phyloP scores from a whole-genome alignment of 495 filamentous ascomycete species.

The Aspergillus nidulans region DNA sequence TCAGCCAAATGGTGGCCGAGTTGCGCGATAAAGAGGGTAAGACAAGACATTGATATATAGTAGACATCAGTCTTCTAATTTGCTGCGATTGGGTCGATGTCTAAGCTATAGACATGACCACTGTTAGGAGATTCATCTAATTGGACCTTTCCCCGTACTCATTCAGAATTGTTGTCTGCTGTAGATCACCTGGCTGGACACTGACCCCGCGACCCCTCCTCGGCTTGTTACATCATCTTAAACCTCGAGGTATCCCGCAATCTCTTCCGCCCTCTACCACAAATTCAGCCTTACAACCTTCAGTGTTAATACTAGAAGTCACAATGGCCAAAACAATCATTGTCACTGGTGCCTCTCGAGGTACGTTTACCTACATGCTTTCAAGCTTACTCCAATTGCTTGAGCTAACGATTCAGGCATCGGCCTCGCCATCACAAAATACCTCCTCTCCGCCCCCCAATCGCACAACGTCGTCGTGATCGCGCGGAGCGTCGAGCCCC shows the following conservation, averaged over 20 bases:
- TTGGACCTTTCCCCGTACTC: background rate
- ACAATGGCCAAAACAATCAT: conserved; percentile 55
- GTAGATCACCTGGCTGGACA: background rate
- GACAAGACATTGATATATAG: too few species aligned
- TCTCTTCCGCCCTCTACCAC: background rate
- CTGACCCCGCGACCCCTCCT: background rate
- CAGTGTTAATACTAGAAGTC: background rate
- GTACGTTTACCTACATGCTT: conserved; percentile 24
- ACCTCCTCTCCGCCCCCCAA: conserved; percentile 57
- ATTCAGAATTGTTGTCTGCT: background rate
- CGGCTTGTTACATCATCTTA: conserved; percentile 2
- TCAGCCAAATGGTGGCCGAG: too few species aligned
- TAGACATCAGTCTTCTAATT: too few species aligned
- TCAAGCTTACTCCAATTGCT: background rate
- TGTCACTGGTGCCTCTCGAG: conserved; percentile 59
- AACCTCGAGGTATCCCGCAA: background rate
- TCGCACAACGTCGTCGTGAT: conserved; percentile 70
- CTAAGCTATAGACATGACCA: too few species aligned
- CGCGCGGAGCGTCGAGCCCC: conserved; percentile 61
- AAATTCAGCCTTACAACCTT: background rate
- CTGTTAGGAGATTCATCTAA: background rate
- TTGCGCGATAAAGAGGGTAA: too few species aligned
- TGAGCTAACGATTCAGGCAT: conserved; percentile 53
- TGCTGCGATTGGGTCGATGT: too few species aligned
- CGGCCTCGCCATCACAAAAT: conserved; percentile 70